Base-by-base conservation (phyloP, 306 rosid genomes). In the Begonia peltatifolia region DNA sequence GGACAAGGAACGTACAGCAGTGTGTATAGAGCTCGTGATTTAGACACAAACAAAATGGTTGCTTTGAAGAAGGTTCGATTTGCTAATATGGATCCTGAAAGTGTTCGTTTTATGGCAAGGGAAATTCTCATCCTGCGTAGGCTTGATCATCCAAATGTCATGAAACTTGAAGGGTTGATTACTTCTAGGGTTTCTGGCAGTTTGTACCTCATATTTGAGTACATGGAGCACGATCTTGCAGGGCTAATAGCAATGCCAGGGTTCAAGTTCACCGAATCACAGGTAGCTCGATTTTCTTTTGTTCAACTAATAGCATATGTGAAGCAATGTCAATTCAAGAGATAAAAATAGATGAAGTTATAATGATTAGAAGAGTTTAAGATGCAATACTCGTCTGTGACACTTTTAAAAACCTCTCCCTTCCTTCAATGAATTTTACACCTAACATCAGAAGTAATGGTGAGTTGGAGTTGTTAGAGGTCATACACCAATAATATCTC, bases 1-100 rank as follows among this genome's bases (percentile, higher is more conserved):
- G 96, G 96, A 12, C 93, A 87, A 76, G 96, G 96, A 72, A 83
- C 96, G 47, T 87, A 87, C 73, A 87, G 95, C 63, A 76, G 84
- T 59, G 95, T 87, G 58, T 83, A 83, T 56, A 76, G 67, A 65
- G 95, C 95, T 46, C 84, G 80, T 42, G 95, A 87, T 73, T 79
- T 83, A 23, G 87, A 87, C 35, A 71, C 80, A n/a, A 80, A 79
- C 61, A 82, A 69, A 63, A 55, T 75, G 25, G 95, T 83, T 65
- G 95, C 95, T 36, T 44, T 87, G 57, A 87, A 87, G 78, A 87
- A 87, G 77, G 95, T 87, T 51, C 78, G 93, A 15, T 87, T 83
- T 66, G 74, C 93, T 30, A 80, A 74, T 54, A 77, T 83, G 84
- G 95, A 87, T 57, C 93, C 88, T 0, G 93, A 83, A 71, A 87